Base-by-base conservation (phyloP, 106 monocot genomes). In the Dioscorea alata region DNA sequence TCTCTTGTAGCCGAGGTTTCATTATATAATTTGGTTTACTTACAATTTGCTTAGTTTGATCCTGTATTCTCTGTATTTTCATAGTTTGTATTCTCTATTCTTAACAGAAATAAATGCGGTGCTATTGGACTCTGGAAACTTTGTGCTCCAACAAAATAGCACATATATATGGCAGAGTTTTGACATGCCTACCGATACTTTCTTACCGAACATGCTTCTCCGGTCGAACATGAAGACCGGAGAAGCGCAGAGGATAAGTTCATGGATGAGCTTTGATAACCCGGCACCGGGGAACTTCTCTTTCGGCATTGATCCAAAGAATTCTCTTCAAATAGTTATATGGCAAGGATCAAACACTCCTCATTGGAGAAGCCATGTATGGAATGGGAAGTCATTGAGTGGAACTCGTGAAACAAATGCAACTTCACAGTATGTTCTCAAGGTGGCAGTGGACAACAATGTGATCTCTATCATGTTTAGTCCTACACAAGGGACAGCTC, bases 211-310 rank as follows among this genome's bases (percentile, higher is more conserved):
- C 14, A 77, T 77, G 76, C 13, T 13, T 8, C 19, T 77, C 13
- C 9, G 34, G 12, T 34, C 13, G 13, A 61, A 53, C 32, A 17
- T 19, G 53, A 61, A 20, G 50, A 66, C 65, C 12, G 31, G 28
- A 8, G 3, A 17, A 0, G 13, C 49, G 2, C 1, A 12, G 0
- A 18, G 48, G 1, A 4, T 77, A 12, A 61, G 35, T 15, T 68
- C 77, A 2, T 82, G 82, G 82, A 77, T 59, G 52, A 32, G 21
- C 15, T 23, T 17, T 0, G 10, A 48, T 1, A 74, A 82, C 23
- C 82, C 82, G 6, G 65, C 73, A 4, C 63, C 65, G 0, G 82
- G 82, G 6, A 59, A 74, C 23, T 69, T 82, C 64, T 77, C 68
- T 12, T 28, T 68, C 24, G 61, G 67, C 0, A 16, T 58, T 13